Evolutionary conservation across 768 basidiomycete species (phyloP).

Genomic region (Hygrocybe punicea): DNA sequence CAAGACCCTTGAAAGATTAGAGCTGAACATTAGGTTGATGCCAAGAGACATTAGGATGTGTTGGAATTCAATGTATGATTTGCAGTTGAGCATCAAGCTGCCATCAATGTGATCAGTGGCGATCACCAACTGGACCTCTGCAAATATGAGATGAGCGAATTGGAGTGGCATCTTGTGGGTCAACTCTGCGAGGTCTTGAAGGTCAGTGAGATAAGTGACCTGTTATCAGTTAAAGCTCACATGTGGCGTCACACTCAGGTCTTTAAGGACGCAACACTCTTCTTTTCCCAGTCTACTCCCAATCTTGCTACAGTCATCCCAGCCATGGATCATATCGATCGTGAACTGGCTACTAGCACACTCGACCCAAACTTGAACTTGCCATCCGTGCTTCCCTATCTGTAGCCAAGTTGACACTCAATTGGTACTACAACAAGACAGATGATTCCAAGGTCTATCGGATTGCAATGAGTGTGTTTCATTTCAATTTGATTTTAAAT

Average conservation of each 20-base stretch:
- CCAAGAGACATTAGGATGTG: slow-evolving; percentile 33
- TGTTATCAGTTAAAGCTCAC: slow-evolving; percentile 17
- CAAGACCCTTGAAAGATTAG: slow-evolving; percentile 4
- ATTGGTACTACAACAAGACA: slow-evolving; percentile 23
- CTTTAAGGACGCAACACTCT: slow-evolving; percentile 25
- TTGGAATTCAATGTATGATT: slow-evolving; percentile 37
- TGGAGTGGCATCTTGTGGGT: slow-evolving; percentile 25
- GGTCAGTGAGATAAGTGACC: slow-evolving; percentile 11
- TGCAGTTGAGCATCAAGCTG: slow-evolving; percentile 25
- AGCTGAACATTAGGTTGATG: slow-evolving; percentile 16
- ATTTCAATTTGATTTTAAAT: neutral
- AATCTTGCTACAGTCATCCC: slow-evolving; percentile 29
- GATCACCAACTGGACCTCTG: slow-evolving; percentile 9
- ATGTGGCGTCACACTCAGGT: slow-evolving; percentile 11
- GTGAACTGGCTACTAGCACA: slow-evolving; percentile 10
- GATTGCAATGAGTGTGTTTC: slow-evolving; percentile 23
- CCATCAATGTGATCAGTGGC: slow-evolving; percentile 21
- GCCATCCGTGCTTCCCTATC: slow-evolving; percentile 15
- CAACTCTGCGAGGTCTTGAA: slow-evolving; percentile 25
- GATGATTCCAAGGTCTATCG: slow-evolving; percentile 20
- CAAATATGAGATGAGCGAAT: slow-evolving; percentile 14
- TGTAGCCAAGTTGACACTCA: slow-evolving; percentile 23
- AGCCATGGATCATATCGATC: slow-evolving; percentile 35
- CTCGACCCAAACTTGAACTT: neutral
- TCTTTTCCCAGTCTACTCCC: slow-evolving; percentile 25